Base-by-base conservation (phyloP, 1,284 basidiomycete genomes). In the Cutaneotrichosporon dermatis region DNA sequence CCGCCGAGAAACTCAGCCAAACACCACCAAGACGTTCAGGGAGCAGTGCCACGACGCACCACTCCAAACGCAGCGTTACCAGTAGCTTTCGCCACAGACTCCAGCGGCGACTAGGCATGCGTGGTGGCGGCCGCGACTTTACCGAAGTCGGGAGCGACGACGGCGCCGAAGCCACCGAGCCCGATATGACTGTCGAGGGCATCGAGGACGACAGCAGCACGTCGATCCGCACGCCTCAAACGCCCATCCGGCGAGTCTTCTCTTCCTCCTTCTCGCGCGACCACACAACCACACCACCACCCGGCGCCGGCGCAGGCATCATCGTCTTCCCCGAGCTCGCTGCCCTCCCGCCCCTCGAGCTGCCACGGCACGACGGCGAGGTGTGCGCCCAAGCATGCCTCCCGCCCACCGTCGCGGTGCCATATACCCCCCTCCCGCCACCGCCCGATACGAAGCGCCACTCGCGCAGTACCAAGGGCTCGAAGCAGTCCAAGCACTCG, bases 321-420 rank as follows among this genome's bases (percentile, higher is more conserved):
- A 65, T 63, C 33, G 66, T 67, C 49, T 67, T 67, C 45, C 64
- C 66, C 42, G 64, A 67, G 52, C 54, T 65, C 8, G 59, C 61
- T 0, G 52, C 57, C 1, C 54, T 55, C 48, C 59, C 64, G 2
- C 44, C 63, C 4, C 35, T 56, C 40, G 55, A 55, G 37, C 53
- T 54, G 5, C 51, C 59, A 10, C 33, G 37, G 10, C 58, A 49
- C 51, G 54, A 64, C 34, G 63, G 63, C 42, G 63, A 64, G 25
- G 48, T 64, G 36, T 61, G 59, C 45, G 57, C 59, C 7, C 63
- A 64, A 57, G 52, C 60, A 13, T 59, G 59, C 36, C 57, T 65
- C 43, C 55, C 57, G 2, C 57, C 66, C 25, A 43, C 53, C 37
- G 39, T 53, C 6, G 63, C 63, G 2, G 54, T 64, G n/a, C 66